These are phyloP conservation scores for Calocybe gambosa DNA, from an alignment of 1,284 basidiomycete species.

Conservation along the genomic window DNA sequence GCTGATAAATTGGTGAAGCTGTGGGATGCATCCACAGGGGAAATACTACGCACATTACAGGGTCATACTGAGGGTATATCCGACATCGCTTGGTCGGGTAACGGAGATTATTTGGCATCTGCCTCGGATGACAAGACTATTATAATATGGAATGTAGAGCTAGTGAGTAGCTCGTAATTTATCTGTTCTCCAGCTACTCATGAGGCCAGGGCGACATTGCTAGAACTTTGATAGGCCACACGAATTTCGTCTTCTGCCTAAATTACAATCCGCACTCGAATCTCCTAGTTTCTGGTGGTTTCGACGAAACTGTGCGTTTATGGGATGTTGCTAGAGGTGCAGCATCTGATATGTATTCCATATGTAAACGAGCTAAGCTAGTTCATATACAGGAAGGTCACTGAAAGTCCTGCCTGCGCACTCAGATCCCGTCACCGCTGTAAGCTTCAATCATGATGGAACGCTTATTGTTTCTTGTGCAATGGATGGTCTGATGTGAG, in stretches of 20 bases:
- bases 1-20: slow-evolving; percentile 76
- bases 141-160: slow-evolving; percentile 73
- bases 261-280: slow-evolving; percentile 89
- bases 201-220: slow-evolving; percentile 44
- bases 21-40: slow-evolving; percentile 69
- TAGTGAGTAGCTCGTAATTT: slow-evolving; percentile 34
- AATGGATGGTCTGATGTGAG: slow-evolving; percentile 95
- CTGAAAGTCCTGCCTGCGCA: slow-evolving; percentile 88
- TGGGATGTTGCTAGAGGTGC: slow-evolving; percentile 94
- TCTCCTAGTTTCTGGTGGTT: slow-evolving; percentile 86
- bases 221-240: slow-evolving; percentile 75
- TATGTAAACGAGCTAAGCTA: not conserved
- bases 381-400: slow-evolving; percentile 33
- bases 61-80: slow-evolving; percentile 81
- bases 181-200: slow-evolving; percentile 8
- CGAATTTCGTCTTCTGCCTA: slow-evolving; percentile 90
- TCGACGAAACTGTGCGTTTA: slow-evolving; percentile 91
- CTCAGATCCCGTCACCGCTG: slow-evolving; percentile 92
- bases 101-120: slow-evolving; percentile 78
- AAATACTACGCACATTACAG: slow-evolving; percentile 62
- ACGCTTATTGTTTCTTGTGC: slow-evolving; percentile 90
- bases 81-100: slow-evolving; percentile 81
- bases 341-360: slow-evolving; percentile 11
- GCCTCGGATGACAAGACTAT: slow-evolving; percentile 89
- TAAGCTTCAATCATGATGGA: slow-evolving; percentile 92